Conservation (phyloP, 768 basidiomycete genomes). For the Cystobasidium onofrii region DNA sequence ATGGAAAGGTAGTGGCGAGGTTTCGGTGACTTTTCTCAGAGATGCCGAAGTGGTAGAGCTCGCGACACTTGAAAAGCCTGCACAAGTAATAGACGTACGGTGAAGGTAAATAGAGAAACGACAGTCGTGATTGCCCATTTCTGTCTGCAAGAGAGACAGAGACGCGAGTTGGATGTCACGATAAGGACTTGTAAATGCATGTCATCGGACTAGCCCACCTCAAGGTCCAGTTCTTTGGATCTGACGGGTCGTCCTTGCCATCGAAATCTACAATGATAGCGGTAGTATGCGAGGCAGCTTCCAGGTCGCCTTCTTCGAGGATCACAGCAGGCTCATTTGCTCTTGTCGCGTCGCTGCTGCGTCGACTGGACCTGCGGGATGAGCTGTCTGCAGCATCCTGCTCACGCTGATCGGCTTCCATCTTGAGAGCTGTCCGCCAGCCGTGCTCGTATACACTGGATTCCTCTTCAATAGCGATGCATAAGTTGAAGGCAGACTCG, state of each 20-base stretch:
- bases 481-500: neutral
- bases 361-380: neutral
- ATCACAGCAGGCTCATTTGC: neutral
- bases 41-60: neutral
- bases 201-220: no score
- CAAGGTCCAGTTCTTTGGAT: constrained; percentile 56
- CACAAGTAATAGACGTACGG: constrained; percentile 41
- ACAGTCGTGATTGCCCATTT: constrained; percentile 40
- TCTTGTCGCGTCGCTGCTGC: neutral
- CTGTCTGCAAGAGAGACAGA: neutral
- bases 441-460: neutral
- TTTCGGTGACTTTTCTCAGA: neutral
- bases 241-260: constrained; percentile 55
- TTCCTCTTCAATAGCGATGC: neutral
- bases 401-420: neutral
- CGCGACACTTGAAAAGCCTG: neutral
- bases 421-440: neutral
- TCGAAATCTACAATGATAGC: constrained; percentile 55
- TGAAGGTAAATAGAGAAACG: constrained; percentile 62
- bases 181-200: constrained; percentile 48
- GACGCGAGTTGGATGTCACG: neutral
- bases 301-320: neutral
- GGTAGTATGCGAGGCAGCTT: neutral
- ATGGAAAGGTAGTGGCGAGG: neutral
- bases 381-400: neutral